Evolutionary conservation across 352 stramenopile genomes (phyloP).

Genomic region (Phytophthora crassamura): DNA sequence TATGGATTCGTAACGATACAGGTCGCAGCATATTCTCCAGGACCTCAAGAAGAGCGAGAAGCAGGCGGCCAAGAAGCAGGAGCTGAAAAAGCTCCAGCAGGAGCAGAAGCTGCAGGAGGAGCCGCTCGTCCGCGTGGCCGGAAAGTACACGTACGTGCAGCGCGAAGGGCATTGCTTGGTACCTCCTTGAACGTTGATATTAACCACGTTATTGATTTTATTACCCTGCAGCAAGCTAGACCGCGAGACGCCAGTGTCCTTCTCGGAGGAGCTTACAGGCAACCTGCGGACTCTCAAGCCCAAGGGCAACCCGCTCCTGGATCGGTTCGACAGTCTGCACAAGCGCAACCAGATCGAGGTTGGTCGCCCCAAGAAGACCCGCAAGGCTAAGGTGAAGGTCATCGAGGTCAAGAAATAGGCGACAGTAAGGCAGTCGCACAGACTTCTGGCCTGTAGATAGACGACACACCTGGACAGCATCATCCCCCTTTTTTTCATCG

Average conservation of each 20-base stretch:
- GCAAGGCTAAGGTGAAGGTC: constrained; percentile 82
- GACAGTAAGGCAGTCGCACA: constrained; percentile 14
- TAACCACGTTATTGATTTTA: constrained; percentile 8
- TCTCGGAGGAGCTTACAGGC: constrained; percentile 83
- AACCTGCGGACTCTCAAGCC: constrained; percentile 81
- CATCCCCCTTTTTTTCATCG: constrained; percentile 18
- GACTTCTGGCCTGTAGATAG: constrained; percentile 35
- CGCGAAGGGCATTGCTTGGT: neutral
- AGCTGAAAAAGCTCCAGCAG: constrained; percentile 78
- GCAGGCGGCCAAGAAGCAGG: constrained; percentile 59
- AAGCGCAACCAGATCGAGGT: constrained; percentile 89
- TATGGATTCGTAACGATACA: constrained; percentile 25
- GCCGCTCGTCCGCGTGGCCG: constrained; percentile 71
- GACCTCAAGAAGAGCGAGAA: constrained; percentile 78
- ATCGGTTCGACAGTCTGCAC: constrained; percentile 88
- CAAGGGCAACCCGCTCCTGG: constrained; percentile 80
- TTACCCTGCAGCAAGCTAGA: constrained; percentile 69
- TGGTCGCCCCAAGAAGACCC: constrained; percentile 62
- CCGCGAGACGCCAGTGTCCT: constrained; percentile 71
- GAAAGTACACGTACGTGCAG: constrained; percentile 73
- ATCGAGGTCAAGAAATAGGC: constrained; percentile 83
- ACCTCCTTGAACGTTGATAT: neutral
- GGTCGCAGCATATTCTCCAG: constrained; percentile 72
- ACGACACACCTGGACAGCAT: constrained; percentile 19
- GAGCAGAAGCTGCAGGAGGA: constrained; percentile 83